Evolutionary conservation across 208 protist genomes (phyloP).

Genomic region (Leishmania gerbilli): DNA sequence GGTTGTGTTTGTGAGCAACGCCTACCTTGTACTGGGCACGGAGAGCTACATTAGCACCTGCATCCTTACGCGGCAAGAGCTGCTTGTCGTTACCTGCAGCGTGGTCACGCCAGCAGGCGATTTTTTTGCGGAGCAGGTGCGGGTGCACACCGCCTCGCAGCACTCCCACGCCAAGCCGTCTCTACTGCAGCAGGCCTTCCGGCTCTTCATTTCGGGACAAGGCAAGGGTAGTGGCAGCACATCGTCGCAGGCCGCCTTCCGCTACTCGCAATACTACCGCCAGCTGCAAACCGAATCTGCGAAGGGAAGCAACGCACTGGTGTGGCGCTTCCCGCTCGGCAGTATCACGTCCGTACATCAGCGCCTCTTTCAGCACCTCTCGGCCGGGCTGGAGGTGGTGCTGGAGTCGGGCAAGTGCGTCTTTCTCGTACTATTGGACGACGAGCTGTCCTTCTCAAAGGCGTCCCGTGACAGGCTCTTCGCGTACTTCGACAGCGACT

Average conservation of each 20-base stretch:
- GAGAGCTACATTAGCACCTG: slow-evolving; percentile 65
- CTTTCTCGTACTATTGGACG: slow-evolving; percentile 67
- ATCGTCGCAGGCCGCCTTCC: slow-evolving; percentile 49
- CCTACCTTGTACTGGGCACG: slow-evolving; percentile 59
- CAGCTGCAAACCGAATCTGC: slow-evolving; percentile 56
- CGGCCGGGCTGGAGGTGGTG: slow-evolving; percentile 60
- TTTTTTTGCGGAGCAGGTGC: slow-evolving; percentile 56
- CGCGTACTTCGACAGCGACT: slow-evolving; percentile 24
- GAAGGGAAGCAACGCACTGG: slow-evolving; percentile 39
- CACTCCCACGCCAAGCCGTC: slow-evolving; percentile 38
- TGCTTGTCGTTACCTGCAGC: slow-evolving; percentile 72
- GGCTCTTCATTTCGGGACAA: slow-evolving; percentile 43
- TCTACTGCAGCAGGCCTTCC: slow-evolving; percentile 45
- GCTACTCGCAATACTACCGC: slow-evolving; percentile 80
- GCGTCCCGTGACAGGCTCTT: slow-evolving; percentile 40
- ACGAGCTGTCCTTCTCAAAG: slow-evolving; percentile 68
- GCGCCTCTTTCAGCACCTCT: slow-evolving; percentile 72
- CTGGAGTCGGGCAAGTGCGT: slow-evolving; percentile 59
- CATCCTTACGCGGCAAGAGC: slow-evolving; percentile 48
- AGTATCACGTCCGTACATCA: slow-evolving; percentile 51
- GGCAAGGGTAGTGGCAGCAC: slow-evolving; percentile 24
- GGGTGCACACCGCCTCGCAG: slow-evolving; percentile 47
- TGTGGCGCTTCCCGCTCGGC: slow-evolving; percentile 62
- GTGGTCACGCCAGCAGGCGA: slow-evolving; percentile 57
- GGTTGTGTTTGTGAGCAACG: slow-evolving; percentile 58